Percentiles rank a stretch among this genome's conserved stretches.
phyloP scores from a whole-genome alignment of 345 rosid genomes.

The Hirschfeldia incana region DNA sequence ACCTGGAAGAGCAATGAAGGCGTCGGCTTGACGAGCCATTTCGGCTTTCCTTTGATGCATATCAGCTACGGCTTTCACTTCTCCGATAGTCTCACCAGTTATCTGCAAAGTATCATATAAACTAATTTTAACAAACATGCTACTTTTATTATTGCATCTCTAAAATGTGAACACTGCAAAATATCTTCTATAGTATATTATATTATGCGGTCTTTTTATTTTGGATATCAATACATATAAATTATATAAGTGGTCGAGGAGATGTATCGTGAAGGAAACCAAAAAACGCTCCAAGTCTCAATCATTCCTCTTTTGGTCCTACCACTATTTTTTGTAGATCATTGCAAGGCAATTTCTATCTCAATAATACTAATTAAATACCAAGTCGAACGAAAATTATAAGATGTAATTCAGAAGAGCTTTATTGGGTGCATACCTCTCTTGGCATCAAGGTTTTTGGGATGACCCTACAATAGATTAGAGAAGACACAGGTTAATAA shows the following conservation, averaged over 20 bases:
- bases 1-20: conserved; percentile 97
- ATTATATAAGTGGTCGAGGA: conserved; percentile 33
- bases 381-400: conserved; percentile 17
- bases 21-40: conserved; percentile 95
- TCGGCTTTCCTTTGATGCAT: conserved; percentile 98
- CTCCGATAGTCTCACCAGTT: conserved; percentile 84
- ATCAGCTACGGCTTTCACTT: conserved; percentile 82
- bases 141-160: conserved; percentile 1
- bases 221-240: conserved; percentile 18
- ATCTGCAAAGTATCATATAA: conserved; percentile 45
- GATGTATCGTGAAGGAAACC: conserved; percentile 38
- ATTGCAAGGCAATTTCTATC: conserved; percentile 32
- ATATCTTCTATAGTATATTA: conserved; percentile 11
- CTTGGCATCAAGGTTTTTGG: conserved; percentile 82
- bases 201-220: conserved; percentile 12
- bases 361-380: conserved; percentile 24
- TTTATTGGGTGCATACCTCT: conserved; percentile 58
- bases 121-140: not conserved
- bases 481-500: conserved; percentile 9
- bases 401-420: not conserved
- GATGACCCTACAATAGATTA: conserved; percentile 63
- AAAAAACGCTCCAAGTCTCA: conserved; percentile 34
- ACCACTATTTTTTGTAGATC: conserved; percentile 40
- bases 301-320: conserved; percentile 42
- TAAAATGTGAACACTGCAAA: conserved; percentile 26